Evolutionary conservation across 306 rosid genomes (phyloP), one percentile per base, ranked within the genome.

Genomic region (Herpetospermum pedunculosum): DNA sequence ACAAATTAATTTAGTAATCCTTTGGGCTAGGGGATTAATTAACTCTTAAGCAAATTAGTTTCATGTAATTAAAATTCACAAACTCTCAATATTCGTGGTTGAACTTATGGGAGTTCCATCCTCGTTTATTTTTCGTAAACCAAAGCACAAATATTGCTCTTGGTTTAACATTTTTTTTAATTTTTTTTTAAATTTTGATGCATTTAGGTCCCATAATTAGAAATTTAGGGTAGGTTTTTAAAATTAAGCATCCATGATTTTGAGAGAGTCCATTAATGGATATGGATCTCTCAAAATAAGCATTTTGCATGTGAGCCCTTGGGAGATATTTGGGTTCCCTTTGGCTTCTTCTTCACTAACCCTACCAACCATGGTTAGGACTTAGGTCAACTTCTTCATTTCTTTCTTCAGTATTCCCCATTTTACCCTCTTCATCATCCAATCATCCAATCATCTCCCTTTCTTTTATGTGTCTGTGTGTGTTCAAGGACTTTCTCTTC

Each of bases 291-390:
- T 85, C 88, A 87, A 46, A 43, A 43, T 8, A 78, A 70, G 73
- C 87, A 88, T 73, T 82, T 67, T 94, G 97, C 97, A 91, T 88
- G 84, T 75, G 77, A 81, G 87, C 86, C 87, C 35, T 25, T 69
- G 2, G 97, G 96, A 89, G 82, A 87, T 91, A 89, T 94, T 94
- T 94, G 81, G 98, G 80, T 89, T 89, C 97, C 98, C 92, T 63
- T 84, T 84, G 89, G 98, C 87, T 86, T 78, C 85, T 72, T 81
- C 84, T 85, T 85, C 85, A 86, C 87, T 91, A 82, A 83, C 83
- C 72, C 77, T 89, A 85, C 91, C 90, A 90, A 91, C 98, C 98
- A 94, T 94, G 98, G 98, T 94, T 94, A 94, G 97, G 96, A 88
- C 96, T 77, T 87, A 84, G 94, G 97, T 86, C 85, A 83, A 77